Evolutionary conservation across 371 early-diverging fungal genomes (phyloP).

Genomic region (Mucor velutinosus): DNA sequence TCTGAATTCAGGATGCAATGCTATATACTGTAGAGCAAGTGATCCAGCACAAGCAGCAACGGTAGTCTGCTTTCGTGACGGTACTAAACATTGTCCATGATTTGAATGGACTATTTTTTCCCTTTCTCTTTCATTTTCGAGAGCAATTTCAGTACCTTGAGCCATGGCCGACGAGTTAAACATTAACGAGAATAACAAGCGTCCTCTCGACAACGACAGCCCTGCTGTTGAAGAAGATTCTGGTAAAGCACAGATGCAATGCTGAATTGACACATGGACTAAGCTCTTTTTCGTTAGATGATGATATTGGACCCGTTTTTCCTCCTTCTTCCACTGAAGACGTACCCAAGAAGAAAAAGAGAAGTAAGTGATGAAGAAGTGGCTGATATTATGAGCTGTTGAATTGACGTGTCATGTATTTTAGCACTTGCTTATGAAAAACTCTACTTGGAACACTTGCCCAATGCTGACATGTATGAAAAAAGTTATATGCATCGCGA

Average conservation of each 20-base stretch:
- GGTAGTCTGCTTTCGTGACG: neutral
- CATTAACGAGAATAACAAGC: constrained; percentile 27
- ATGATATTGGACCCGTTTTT: constrained; percentile 46
- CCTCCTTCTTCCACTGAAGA: constrained; percentile 36
- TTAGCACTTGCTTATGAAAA: constrained; percentile 73
- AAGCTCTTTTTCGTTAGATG: constrained; percentile 14
- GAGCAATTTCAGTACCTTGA: neutral
- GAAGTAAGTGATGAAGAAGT: constrained; percentile 26
- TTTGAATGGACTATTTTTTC: neutral
- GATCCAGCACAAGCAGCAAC: neutral
- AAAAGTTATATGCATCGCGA: constrained; percentile 96
- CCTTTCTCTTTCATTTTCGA: neutral
- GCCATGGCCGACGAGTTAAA: constrained; percentile 23
- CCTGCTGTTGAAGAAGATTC: constrained; percentile 16
- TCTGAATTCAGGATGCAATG: neutral
- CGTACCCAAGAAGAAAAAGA: constrained; percentile 40
- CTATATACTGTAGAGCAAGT: neutral
- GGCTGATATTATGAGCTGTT: too few relatives aligned
- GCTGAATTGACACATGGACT: neutral
- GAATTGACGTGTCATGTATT: neutral
- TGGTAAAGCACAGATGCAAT: constrained; percentile 6
- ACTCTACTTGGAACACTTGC: constrained; percentile 76
- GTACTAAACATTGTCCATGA: neutral
- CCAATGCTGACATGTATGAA: constrained; percentile 89
- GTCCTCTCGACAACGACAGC: constrained; percentile 21